A percentile compares a stretch with the other conserved stretches of the same genome.
Evolutionary conservation across 345 rosid genomes (phyloP).

Genomic region (Balakata baccata): DNA sequence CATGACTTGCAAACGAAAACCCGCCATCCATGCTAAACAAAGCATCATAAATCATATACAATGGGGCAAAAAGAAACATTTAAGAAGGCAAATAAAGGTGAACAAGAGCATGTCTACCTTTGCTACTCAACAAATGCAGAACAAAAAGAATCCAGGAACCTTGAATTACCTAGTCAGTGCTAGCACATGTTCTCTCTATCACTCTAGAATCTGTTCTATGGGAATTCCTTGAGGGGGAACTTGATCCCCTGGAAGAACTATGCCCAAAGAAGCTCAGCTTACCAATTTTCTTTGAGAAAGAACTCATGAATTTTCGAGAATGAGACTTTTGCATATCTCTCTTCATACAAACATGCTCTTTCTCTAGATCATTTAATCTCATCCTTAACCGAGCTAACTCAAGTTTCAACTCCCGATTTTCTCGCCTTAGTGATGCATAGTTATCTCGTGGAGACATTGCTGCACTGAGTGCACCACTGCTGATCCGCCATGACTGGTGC

Average conservation of each 20-base stretch:
- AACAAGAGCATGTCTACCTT: constrained; percentile 23
- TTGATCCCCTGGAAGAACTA: constrained; percentile 85
- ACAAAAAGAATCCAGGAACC: constrained; percentile 14
- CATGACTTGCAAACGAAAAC: constrained; percentile 23
- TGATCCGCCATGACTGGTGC: constrained; percentile 79
- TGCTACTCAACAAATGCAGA: constrained; percentile 25
- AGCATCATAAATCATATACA: constrained; percentile 52
- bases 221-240: constrained; percentile 85
- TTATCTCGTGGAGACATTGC: constrained; percentile 97
- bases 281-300: constrained; percentile 85
- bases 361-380: constrained; percentile 93
- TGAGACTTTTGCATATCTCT: constrained; percentile 90
- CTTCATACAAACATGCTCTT: constrained; percentile 94
- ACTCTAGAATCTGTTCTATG: constrained; percentile 76
- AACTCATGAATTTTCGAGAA: constrained; percentile 77
- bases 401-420: constrained; percentile 87
- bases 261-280: constrained; percentile 75
- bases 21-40: constrained; percentile 25
- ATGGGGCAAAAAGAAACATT: constrained; percentile 15
- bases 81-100: constrained; percentile 13
- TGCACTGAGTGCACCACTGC: constrained; percentile 93
- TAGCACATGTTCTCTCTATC: constrained; percentile 75
- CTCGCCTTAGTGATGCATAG: constrained; percentile 89
- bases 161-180: constrained; percentile 48
- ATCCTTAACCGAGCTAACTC: constrained; percentile 86